Evolutionary conservation across 106 monocot genomes (phyloP).

Genomic region (Phalaenopsis aphrodite): DNA sequence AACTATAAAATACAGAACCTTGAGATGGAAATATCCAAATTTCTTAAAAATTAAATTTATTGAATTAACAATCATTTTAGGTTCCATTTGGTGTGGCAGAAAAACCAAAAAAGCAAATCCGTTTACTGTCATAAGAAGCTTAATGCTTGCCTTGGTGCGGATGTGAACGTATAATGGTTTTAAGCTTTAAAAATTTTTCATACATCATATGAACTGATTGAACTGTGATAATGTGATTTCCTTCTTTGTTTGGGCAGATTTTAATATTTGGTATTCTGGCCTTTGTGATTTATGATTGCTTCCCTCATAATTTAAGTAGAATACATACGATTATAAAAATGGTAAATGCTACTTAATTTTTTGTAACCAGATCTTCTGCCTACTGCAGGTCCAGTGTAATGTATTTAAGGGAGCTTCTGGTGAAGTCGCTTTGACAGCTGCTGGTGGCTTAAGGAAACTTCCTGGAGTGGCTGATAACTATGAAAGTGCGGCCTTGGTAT

Average conservation of each 20-base stretch:
- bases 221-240: background rate
- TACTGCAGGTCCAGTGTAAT: constrained; percentile 86
- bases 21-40: background rate
- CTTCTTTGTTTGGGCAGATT: background rate
- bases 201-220: background rate
- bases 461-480: constrained; percentile 52
- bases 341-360: background rate
- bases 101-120: too few species aligned
- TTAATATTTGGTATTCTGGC: background rate
- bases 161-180: background rate
- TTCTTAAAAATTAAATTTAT: background rate
- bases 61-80: background rate
- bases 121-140: background rate
- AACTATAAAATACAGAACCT: background rate
- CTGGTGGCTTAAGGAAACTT: constrained; percentile 81
- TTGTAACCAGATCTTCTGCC: background rate
- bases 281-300: background rate
- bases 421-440: constrained; percentile 77
- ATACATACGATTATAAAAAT: background rate
- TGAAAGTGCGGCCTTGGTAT: constrained; percentile 83
- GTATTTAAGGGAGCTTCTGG: constrained; percentile 84
- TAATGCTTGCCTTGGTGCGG: too few species aligned
- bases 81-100: background rate
- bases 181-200: background rate
- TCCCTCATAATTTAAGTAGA: background rate